phyloP scores from a whole-genome alignment of 805 yeast genomes.

The Zygosaccharomyces lentus region DNA sequence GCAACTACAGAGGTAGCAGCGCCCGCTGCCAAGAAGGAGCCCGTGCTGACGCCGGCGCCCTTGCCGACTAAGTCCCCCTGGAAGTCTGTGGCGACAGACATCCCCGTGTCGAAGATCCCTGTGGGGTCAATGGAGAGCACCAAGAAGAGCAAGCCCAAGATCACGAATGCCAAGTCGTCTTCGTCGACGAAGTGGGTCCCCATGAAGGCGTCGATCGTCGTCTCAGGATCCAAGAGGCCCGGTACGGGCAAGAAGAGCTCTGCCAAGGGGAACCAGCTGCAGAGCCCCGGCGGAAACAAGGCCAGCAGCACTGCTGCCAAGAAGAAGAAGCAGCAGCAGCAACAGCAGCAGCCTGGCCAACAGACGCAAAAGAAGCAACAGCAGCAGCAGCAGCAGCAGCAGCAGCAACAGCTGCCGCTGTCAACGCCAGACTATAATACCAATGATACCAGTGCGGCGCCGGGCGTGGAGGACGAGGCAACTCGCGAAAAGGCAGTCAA shows the following conservation, averaged over 20 bases:
- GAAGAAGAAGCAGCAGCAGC: conserved; percentile 15
- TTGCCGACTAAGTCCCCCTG: conserved; percentile 35
- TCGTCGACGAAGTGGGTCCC: conserved; percentile 61
- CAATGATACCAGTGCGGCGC: neutral
- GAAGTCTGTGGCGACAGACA: conserved; percentile 27
- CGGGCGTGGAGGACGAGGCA: neutral
- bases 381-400: conserved; percentile 9
- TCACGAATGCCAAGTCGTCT: conserved; percentile 17
- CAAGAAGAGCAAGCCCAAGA: conserved; percentile 20
- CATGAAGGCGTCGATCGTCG: conserved; percentile 53
- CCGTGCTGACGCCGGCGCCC: conserved; percentile 34
- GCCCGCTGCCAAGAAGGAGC: conserved; percentile 13
- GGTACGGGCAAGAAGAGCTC: conserved; percentile 17
- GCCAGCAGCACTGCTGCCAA: conserved; percentile 13
- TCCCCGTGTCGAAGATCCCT: conserved; percentile 25
- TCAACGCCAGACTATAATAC: neutral
- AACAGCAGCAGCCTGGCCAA: conserved; percentile 12
- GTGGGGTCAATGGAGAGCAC: conserved; percentile 17
- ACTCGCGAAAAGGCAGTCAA: neutral
- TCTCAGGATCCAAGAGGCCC: conserved; percentile 28
- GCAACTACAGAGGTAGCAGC: neutral
- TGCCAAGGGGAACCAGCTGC: conserved; percentile 8
- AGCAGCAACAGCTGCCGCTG: neutral
- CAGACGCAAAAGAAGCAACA: conserved; percentile 11
- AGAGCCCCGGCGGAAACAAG: conserved; percentile 8